A percentile compares a stretch with the other conserved stretches of the same genome.
These are phyloP conservation scores for Metschnikowia gelsemii DNA, from an alignment of 805 yeast genomes.

Conservation along the genomic window DNA sequence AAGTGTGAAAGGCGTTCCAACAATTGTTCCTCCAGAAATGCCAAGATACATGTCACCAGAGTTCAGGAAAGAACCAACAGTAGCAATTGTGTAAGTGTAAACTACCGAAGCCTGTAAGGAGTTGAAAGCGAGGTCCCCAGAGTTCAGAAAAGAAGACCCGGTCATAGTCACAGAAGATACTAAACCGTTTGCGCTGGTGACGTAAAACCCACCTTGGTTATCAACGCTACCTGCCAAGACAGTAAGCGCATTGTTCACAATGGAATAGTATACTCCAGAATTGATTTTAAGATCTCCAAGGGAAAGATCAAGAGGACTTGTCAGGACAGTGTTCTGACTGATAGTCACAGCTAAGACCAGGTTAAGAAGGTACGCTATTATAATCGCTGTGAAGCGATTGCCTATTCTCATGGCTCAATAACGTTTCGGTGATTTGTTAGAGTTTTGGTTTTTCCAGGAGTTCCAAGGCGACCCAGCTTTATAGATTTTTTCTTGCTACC, in stretches of 20 bases:
- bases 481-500: neutral
- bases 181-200: conserved; percentile 6
- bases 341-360: neutral
- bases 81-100: conserved; percentile 21
- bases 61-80: conserved; percentile 20
- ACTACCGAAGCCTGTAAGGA: conserved; percentile 19
- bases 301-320: neutral
- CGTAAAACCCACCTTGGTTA: conserved; percentile 12
- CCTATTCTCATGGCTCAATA: neutral
- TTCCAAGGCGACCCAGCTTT: neutral
- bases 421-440: too few species aligned
- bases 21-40: conserved; percentile 10
- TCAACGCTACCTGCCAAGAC: conserved; percentile 4
- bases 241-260: conserved; percentile 10
- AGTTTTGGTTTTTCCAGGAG: too few species aligned
- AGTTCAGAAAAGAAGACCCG: conserved; percentile 9
- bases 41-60: conserved; percentile 27
- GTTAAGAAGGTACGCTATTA: neutral
- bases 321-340: neutral
- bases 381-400: neutral
- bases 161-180: conserved; percentile 1
- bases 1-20: conserved; percentile 15
- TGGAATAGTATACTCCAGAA: conserved; percentile 10
- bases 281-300: conserved; percentile 7
- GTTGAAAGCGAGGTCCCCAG: conserved; percentile 26